Evolutionary conservation across 176 grass and related monocot species (phyloP).

Genomic region (Themeda triandra): DNA sequence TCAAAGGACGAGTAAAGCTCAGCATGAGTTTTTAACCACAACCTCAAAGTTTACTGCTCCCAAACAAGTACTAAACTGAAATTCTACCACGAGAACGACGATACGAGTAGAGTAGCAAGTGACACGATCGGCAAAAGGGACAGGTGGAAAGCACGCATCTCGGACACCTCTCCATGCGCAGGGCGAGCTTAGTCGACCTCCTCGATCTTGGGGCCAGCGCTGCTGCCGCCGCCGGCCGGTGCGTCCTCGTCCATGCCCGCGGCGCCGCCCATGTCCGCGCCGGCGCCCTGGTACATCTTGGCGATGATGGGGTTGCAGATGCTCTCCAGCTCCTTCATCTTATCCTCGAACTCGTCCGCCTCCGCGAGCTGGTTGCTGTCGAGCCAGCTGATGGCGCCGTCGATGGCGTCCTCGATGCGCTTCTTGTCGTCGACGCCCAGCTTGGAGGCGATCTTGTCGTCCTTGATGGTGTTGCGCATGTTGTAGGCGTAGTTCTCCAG

Average conservation of each 20-base stretch:
- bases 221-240: conserved; percentile 20
- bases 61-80: too few species aligned
- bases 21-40: not conserved
- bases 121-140: not conserved
- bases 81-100: not conserved
- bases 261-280: conserved; percentile 27
- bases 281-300: conserved; percentile 54
- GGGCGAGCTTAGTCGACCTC: conserved; percentile 38
- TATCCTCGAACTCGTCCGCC: conserved; percentile 56
- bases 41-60: too few species aligned
- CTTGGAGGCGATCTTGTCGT: conserved; percentile 64
- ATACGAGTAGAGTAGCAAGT: not conserved
- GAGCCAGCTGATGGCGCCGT: conserved; percentile 46
- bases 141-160: too few species aligned
- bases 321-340: conserved; percentile 62
- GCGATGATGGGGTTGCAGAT: conserved; percentile 65
- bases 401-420: conserved; percentile 46
- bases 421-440: conserved; percentile 45
- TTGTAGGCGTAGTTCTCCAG: conserved; percentile 91
- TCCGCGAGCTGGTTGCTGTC: conserved; percentile 48
- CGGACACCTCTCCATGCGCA: not conserved
- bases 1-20: not conserved
- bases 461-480: conserved; percentile 76
- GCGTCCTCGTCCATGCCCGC: conserved; percentile 45
- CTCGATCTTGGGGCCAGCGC: conserved; percentile 53